phyloP scores from a whole-genome alignment of 441 rosid species.

The Manihot esculenta region DNA sequence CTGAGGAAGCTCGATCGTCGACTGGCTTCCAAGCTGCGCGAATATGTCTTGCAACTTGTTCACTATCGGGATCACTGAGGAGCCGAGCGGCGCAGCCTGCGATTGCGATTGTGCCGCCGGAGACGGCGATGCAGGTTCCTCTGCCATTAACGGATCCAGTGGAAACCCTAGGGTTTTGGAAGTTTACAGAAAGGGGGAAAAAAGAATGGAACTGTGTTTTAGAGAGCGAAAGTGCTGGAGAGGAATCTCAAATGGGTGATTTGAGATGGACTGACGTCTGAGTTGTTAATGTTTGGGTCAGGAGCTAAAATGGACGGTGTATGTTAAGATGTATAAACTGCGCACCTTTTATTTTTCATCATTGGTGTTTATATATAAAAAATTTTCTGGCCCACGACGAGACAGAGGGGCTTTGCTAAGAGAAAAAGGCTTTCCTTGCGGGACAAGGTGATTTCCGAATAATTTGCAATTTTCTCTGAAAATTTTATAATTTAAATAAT shows the following conservation, averaged over 20 bases:
- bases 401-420: no score
- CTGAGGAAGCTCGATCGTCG: conserved; percentile 75
- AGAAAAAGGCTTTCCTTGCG: neutral
- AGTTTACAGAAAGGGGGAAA: neutral
- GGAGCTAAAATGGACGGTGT: conserved; percentile 18
- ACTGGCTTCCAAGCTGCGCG: conserved; percentile 77
- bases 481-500: no score
- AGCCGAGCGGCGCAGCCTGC: conserved; percentile 47
- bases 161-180: conserved; percentile 32
- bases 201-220: neutral
- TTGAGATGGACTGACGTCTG: neutral
- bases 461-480: no score
- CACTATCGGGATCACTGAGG: conserved; percentile 87
- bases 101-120: conserved; percentile 21
- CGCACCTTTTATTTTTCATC: conserved; percentile 14
- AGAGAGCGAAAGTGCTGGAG: conserved; percentile 5
- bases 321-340: conserved; percentile 19
- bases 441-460: neutral
- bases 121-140: conserved; percentile 37
- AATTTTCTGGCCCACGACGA: no score
- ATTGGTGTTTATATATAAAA: neutral
- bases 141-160: conserved; percentile 41
- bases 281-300: neutral
- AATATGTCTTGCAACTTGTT: conserved; percentile 94
- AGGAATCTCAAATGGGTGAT: neutral